Conservation (phyloP, 2,329 filamentous ascomycete genomes). For the Aphanocladium album region DNA sequence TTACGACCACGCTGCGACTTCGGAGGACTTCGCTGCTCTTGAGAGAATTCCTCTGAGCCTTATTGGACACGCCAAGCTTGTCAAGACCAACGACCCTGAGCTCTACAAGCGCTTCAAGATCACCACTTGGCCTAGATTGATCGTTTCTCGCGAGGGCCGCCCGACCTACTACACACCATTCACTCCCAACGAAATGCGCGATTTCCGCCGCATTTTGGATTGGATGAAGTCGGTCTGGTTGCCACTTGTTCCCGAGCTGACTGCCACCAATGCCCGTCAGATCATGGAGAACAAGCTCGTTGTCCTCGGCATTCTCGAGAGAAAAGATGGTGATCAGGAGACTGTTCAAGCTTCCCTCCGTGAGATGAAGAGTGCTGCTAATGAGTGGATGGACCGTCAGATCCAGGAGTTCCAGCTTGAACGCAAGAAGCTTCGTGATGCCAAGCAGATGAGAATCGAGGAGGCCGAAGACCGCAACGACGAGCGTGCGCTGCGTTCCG, state of each 20-base stretch:
- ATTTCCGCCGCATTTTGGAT: slow-evolving; percentile 67
- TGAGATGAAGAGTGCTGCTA: slow-evolving; percentile 91
- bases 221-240: slow-evolving; percentile 99
- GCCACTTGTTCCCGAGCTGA: slow-evolving; percentile 90
- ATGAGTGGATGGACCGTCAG: slow-evolving; percentile 98
- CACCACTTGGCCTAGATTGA: slow-evolving; percentile 88
- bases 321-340: slow-evolving; percentile 60
- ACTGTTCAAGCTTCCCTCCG: slow-evolving; percentile 73
- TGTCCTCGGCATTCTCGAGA: slow-evolving; percentile 83
- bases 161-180: slow-evolving; percentile 86
- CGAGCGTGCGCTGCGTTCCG: slow-evolving; percentile 75
- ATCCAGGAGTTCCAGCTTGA: slow-evolving; percentile 87
- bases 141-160: slow-evolving; percentile 84
- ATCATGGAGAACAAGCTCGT: slow-evolving; percentile 94
- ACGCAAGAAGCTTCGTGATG: slow-evolving; percentile 85
- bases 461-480: slow-evolving; percentile 93
- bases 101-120: slow-evolving; percentile 87
- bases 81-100: slow-evolving; percentile 78
- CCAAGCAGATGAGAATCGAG: slow-evolving; percentile 92
- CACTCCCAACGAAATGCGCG: slow-evolving; percentile 86
- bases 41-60: slow-evolving; percentile 82
- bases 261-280: slow-evolving; percentile 82
- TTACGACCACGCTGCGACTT: slow-evolving; percentile 91
- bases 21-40: slow-evolving; percentile 84
- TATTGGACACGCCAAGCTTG: slow-evolving; percentile 85